A percentile compares a stretch with the other conserved stretches of the same genome.
Evolutionary conservation across 805 yeast genomes (phyloP).

Genomic region (Teunomyces stri): DNA sequence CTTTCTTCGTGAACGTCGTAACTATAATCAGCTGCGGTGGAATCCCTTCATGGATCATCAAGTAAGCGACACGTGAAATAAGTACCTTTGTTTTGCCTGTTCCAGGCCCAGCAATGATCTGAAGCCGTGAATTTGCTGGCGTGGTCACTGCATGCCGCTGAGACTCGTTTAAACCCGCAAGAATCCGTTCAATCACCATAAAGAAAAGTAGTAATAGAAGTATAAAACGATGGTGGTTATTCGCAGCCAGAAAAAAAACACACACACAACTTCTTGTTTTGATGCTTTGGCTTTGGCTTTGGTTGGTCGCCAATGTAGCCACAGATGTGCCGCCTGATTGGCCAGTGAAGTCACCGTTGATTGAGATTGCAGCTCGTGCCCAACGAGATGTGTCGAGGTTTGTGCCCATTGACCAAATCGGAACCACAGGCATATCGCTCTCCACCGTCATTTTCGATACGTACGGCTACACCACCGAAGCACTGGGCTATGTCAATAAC

Average conservation of each 20-base stretch:
- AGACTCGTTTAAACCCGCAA: slow-evolving; percentile 32
- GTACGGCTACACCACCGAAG: slow-evolving; percentile 15
- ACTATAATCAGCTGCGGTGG: slow-evolving; percentile 68
- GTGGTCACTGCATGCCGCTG: slow-evolving; percentile 47
- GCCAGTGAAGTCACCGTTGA: slow-evolving; percentile 4
- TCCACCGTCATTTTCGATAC: slow-evolving; percentile 25
- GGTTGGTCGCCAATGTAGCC: neutral
- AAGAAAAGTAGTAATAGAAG: neutral
- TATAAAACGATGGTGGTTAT: too few relatives aligned
- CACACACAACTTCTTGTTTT: neutral
- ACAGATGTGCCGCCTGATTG: neutral
- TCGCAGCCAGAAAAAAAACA: neutral
- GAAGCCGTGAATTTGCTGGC: slow-evolving; percentile 37
- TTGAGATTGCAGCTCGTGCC: slow-evolving; percentile 23
- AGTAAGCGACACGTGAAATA: slow-evolving; percentile 72
- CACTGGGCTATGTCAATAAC: slow-evolving; percentile 15
- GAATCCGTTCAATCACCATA: slow-evolving; percentile 2
- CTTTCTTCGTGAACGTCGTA: slow-evolving; percentile 91
- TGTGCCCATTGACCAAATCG: slow-evolving; percentile 33
- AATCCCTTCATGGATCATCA: slow-evolving; percentile 50
- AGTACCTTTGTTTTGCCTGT: slow-evolving; percentile 82
- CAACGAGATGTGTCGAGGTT: slow-evolving; percentile 34
- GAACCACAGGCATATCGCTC: slow-evolving; percentile 32
- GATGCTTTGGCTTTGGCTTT: too few relatives aligned
- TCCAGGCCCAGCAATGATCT: slow-evolving; percentile 61